phyloP scores from a whole-genome alignment of 2,329 filamentous ascomycete genomes.

The Diaporthe citrichinensis region DNA sequence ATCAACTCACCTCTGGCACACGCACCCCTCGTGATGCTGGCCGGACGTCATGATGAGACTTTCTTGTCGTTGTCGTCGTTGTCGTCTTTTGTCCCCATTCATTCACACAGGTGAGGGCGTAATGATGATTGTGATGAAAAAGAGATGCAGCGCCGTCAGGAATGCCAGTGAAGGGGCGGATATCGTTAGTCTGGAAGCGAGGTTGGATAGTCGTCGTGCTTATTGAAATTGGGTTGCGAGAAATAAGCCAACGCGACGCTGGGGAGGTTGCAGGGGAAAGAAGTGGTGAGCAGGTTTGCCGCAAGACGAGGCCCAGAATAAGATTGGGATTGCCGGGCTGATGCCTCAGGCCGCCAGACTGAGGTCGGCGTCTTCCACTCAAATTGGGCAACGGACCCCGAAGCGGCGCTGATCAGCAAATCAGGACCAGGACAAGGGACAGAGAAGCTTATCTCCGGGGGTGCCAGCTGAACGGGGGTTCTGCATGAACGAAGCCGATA shows the following conservation, averaged over 20 bases:
- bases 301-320: conserved; percentile 26
- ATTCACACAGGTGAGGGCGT: neutral
- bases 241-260: neutral
- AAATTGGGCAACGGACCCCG: conserved; percentile 35
- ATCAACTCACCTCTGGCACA: conserved; percentile 32
- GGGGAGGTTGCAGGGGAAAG: conserved; percentile 17
- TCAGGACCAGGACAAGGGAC: conserved; percentile 26
- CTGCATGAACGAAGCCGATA: conserved; percentile 41
- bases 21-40: conserved; percentile 27
- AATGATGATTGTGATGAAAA: neutral
- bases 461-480: conserved; percentile 15
- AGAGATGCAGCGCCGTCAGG: neutral
- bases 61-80: neutral
- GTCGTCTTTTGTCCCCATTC: neutral
- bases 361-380: conserved; percentile 6
- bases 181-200: neutral
- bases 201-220: neutral
- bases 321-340: conserved; percentile 41
- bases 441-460: conserved; percentile 41
- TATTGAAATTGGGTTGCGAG: conserved; percentile 8
- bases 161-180: neutral
- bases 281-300: conserved; percentile 27
- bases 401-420: conserved; percentile 31
- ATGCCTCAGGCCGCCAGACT: conserved; percentile 37
- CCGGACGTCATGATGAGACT: conserved; percentile 38